phyloP scores from a whole-genome alignment of 2,329 filamentous ascomycete species.

The Pestalotiopsis sp. region DNA sequence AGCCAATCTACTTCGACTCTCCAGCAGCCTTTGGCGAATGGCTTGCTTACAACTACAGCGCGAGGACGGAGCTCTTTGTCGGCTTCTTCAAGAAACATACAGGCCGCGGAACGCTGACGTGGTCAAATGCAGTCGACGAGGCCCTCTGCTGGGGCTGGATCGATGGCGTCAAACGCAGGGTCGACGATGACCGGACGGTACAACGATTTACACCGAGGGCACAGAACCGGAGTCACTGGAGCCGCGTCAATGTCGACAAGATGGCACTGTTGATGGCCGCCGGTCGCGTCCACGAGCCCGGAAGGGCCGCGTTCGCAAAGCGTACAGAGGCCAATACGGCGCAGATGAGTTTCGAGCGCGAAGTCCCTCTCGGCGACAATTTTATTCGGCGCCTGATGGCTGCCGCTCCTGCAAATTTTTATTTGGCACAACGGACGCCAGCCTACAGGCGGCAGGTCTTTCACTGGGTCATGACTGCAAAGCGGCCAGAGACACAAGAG shows the following conservation, averaged over 20 bases:
- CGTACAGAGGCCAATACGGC: conserved; percentile 14
- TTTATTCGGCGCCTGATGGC: conserved; percentile 3
- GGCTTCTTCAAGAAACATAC: conserved; percentile 15
- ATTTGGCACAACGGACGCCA: conserved; percentile 4
- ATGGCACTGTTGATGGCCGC: conserved; percentile 42
- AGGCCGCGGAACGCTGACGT: conserved; percentile 12
- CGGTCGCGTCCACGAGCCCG: conserved; percentile 42
- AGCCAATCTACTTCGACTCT: conserved; percentile 14
- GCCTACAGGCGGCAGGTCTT: conserved; percentile 11
- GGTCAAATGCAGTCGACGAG: conserved; percentile 49
- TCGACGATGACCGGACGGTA: conserved; percentile 48
- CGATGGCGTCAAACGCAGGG: conserved; percentile 51
- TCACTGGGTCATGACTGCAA: conserved; percentile 16
- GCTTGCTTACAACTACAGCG: conserved; percentile 12
- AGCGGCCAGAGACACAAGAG: conserved; percentile 13
- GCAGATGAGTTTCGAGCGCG: conserved; percentile 13
- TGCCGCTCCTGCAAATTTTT: conserved; percentile 1
- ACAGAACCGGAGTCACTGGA: conserved; percentile 53
- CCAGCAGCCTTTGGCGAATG: conserved; percentile 13
- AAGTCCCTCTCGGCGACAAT: not conserved
- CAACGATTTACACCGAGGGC: conserved; percentile 60
- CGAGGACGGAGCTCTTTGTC: conserved; percentile 12
- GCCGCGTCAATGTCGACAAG: conserved; percentile 57
- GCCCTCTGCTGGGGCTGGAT: conserved; percentile 65
- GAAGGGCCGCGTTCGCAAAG: conserved; percentile 9